Base-by-base conservation (phyloP, 345 rosid genomes). In the Camelina neglecta region DNA sequence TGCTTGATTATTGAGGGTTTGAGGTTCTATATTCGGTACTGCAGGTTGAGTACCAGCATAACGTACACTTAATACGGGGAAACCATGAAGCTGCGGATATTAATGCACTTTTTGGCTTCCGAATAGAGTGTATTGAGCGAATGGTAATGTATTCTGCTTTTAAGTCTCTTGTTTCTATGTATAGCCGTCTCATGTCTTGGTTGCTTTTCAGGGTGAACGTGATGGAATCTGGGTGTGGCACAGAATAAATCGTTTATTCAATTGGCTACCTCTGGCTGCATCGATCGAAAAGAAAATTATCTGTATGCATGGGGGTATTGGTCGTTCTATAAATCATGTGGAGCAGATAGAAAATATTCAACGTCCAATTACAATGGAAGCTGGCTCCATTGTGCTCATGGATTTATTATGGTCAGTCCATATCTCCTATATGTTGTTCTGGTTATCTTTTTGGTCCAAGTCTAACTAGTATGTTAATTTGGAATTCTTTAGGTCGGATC, bases 11-110 rank as follows among this genome's bases (percentile, higher is more conserved):
- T 54, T 21, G 44, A 42, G 65, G 72, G 69, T 59, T 73, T 76
- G 75, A 50, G 64, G 49, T 36, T 35, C 16, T 75, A 9, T 42
- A 70, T 49, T 71, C 29, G 58, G 50, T 84, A 15, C 70, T 83
- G 66, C 82, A 92, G 97, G 96, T 87, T 75, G 97, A 92, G 84
- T 85, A 92, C 86, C 90, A 87, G 49, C 72, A 82, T 65, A 90
- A 92, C 65, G 90, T 92, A 62, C 97, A 92, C 86, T 77, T 92
- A 76, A 92, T 92, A 77, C 97, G 97, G 72, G 97, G 97, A 51
- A 92, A 92, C 84, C 97, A 92, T 81, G 97, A 92, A 90, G 97
- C 97, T 75, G 97, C 97, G 44, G 97, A 92, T 77, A 92, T 92
- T 60, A 92, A 92, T 87, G 97, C 97, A 63, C 97, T 92, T 61